Evolutionary conservation across 208 protist genomes (phyloP).

Genomic region (Strigomonas galati): DNA sequence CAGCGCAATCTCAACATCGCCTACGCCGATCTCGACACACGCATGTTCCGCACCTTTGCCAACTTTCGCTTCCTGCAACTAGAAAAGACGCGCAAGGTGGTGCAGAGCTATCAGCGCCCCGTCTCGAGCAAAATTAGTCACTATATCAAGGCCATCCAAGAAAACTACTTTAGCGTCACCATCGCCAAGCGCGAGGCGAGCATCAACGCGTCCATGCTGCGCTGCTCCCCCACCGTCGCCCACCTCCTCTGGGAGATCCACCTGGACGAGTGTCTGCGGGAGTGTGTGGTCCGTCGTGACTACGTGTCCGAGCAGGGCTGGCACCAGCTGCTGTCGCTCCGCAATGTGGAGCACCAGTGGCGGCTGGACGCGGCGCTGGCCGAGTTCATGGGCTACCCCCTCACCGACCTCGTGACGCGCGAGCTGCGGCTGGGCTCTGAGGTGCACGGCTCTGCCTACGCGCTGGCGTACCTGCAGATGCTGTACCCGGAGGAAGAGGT

Average conservation of each 20-base stretch:
- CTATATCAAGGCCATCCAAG: slow-evolving; percentile 56
- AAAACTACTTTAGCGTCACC: slow-evolving; percentile 67
- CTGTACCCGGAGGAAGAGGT: slow-evolving; percentile 68
- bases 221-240: slow-evolving; percentile 47
- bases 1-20: background rate
- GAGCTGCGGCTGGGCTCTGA: slow-evolving; percentile 56
- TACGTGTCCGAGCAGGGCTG: slow-evolving; percentile 78
- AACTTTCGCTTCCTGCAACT: slow-evolving; percentile 66
- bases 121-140: slow-evolving; percentile 59
- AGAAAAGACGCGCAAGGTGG: slow-evolving; percentile 61
- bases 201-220: slow-evolving; percentile 46
- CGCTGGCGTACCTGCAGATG: slow-evolving; percentile 72
- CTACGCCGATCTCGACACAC: slow-evolving; percentile 19
- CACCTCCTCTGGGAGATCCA: slow-evolving; percentile 74
- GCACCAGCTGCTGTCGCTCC: slow-evolving; percentile 84
- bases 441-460: slow-evolving; percentile 80
- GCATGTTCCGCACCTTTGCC: slow-evolving; percentile 63
- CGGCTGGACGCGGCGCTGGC: slow-evolving; percentile 67
- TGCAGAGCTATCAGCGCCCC: slow-evolving; percentile 58
- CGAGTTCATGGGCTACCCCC: slow-evolving; percentile 65
- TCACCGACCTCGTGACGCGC: slow-evolving; percentile 39
- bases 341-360: slow-evolving; percentile 78
- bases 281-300: slow-evolving; percentile 59
- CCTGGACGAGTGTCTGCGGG: slow-evolving; percentile 46
- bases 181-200: slow-evolving; percentile 41